Percentiles rank a stretch among this genome's conserved stretches.
Conservation (phyloP, 768 basidiomycete species). For the Tephrocybe sp. region DNA sequence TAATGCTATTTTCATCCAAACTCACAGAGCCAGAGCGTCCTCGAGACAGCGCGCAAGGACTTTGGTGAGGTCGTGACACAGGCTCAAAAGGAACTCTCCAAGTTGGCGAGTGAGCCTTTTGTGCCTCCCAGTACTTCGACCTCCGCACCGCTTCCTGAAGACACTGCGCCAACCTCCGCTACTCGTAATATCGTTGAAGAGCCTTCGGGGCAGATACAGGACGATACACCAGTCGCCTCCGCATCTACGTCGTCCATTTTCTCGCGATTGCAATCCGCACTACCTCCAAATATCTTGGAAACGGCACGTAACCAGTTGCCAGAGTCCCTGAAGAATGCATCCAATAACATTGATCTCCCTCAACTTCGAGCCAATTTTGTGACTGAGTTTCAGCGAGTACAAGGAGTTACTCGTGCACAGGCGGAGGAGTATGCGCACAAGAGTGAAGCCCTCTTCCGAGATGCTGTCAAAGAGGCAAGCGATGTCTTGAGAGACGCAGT, state of each 20-base stretch:
- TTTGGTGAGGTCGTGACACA: slow-evolving; percentile 69
- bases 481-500: slow-evolving; percentile 86
- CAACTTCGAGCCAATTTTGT: slow-evolving; percentile 64
- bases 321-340: slow-evolving; percentile 60
- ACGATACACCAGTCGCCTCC: slow-evolving; percentile 14
- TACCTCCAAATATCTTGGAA: slow-evolving; percentile 72
- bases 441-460: slow-evolving; percentile 61
- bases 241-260: slow-evolving; percentile 41
- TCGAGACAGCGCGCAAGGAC: slow-evolving; percentile 73
- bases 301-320: slow-evolving; percentile 68
- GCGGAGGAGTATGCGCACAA: slow-evolving; percentile 85
- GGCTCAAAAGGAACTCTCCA: slow-evolving; percentile 74
- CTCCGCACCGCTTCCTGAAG: slow-evolving; percentile 14
- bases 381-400: slow-evolving; percentile 68
- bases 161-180: slow-evolving; percentile 19
- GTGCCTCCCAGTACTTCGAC: slow-evolving; percentile 13
- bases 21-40: slow-evolving; percentile 48
- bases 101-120: slow-evolving; percentile 40
- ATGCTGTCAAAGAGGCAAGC: slow-evolving; percentile 76
- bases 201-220: slow-evolving; percentile 9
- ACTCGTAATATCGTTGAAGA: slow-evolving; percentile 15
- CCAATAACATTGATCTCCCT: slow-evolving; percentile 63
- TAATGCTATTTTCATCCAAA: not conserved
- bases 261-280: slow-evolving; percentile 66
- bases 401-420: slow-evolving; percentile 69